Base-by-base conservation (phyloP, 1,139 yeast species). In the Candida sojae region DNA sequence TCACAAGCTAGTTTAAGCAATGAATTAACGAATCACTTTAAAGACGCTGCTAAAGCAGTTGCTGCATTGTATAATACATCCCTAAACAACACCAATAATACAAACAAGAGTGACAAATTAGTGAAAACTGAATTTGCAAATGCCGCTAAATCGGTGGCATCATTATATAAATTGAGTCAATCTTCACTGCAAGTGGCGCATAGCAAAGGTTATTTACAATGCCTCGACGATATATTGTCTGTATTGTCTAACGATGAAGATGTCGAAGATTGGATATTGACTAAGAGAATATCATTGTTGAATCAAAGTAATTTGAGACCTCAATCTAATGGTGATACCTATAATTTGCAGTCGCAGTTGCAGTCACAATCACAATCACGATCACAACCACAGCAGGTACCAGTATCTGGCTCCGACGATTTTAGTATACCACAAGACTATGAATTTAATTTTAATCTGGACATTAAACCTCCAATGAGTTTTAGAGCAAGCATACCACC, bases 121-220 rank as follows among this genome's bases (percentile, higher is more conserved):
- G 47, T 56, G 9, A 74, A 82, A 29, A 60, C 67, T 1, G 87
- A 83, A 55, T 84, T 84, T 64, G 79, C 84, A 48, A 69, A 71
- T 46, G 88, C 88, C 8, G 88, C 88, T 30, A 75, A 80, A 49
- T 79, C 87, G 3, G 86, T 84, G 38, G 86, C 88, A 3, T 74
- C 84, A 1, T 66, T 84, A 9, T 84, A 83, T 57, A 68, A 86
- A 46, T 60, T 81, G 8, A 75, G 86, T 13, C 75, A 77, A 48
- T 71, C 73, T 42, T 70, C 79, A 35, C 72, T 67, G 31, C 63
- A 74, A 5, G 53, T 78, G 38, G 58, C 77, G 26, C 73, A 72
- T 44, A 71, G 76, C 41, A 75, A 73, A 50, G 89, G 89, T 0
- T 84, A 83, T 53, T 59, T 82, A 41, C 77, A 75, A 35, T 82